Base-by-base conservation (phyloP, 345 rosid species). In the Camelina neglecta region DNA sequence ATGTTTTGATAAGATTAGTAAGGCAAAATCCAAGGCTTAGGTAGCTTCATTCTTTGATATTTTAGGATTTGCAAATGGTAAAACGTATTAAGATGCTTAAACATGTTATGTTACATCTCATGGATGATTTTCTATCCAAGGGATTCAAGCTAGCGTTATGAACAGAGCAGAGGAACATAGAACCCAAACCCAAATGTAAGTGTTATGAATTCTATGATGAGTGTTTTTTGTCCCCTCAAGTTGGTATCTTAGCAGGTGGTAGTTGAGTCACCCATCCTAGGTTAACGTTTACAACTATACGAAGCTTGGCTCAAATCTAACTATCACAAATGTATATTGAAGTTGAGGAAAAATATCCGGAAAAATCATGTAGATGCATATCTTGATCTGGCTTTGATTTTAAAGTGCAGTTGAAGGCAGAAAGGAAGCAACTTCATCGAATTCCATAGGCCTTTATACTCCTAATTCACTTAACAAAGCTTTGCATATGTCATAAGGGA, bases 141-240 rank as follows among this genome's bases (percentile, higher is more conserved):
- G 91, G 94, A 39, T 89, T 89, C 80, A 87, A 87, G 65, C 65
- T 89, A 74, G 83, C 79, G 75, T 76, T 89, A 55, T 89, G 69
- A 75, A 67, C 54, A 71, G 38, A 56, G 36, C 50, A 65, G 21
- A 13, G 21, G 60, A 49, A 45, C 9, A 23, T 8, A 31, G 33
- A 60, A 33, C 15, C 10, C 63, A 48, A 50, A 54, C n/a, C 21
- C 5, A 33, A n/a, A 36, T 65, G 77, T 59, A 51, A 65, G 50
- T 62, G 16, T 69, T 33, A 53, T 26, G 18, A 51, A 20, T 6
- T 60, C 1, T 20, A 60, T 60, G 26, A 60, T 29, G 11, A 38
- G 11, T 26, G 39, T 8, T 44, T 44, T 44, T 26, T n/a, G n/a
- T 7, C 3, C n/a, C 6, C 2, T 36, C 48, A 31, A 11, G 15